Conservation (phyloP, 2,329 filamentous ascomycete species). For the Celoporthe dispersa region DNA sequence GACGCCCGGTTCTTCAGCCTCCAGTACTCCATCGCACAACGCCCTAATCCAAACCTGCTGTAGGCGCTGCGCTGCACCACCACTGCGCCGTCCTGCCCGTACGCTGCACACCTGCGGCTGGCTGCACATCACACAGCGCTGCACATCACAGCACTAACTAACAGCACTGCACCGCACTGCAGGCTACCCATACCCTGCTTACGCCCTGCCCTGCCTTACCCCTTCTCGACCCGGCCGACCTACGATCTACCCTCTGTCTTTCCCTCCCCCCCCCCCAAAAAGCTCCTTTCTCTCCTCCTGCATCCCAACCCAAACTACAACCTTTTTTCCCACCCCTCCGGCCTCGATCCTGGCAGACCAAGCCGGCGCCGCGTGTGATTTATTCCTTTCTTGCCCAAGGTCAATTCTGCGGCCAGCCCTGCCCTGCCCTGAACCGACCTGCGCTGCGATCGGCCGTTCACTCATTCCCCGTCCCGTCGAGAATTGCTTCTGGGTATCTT, state of each 20-base stretch:
- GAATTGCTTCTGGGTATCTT: conserved; percentile 21
- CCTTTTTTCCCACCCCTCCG: conserved; percentile 8
- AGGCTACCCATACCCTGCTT: not conserved
- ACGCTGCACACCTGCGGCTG: no score
- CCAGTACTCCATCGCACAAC: conserved; percentile 9
- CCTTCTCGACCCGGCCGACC: conserved; percentile 12
- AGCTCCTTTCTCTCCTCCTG: conserved; percentile 18
- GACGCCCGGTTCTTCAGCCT: conserved; percentile 21
- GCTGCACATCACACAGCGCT: not conserved
- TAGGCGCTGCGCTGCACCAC: not conserved
- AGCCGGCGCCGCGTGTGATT: conserved; percentile 18
- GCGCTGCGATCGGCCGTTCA: conserved; percentile 7
- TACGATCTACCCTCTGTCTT: not conserved
- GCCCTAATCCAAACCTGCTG: not conserved
- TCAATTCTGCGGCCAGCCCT: conserved; percentile 12
- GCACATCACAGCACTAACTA: not conserved
- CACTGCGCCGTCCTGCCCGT: not conserved
- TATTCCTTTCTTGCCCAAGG: conserved; percentile 8
- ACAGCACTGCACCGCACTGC: not conserved
- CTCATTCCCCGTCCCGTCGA: conserved; percentile 11
- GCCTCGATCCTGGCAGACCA: conserved; percentile 20
- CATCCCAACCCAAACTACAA: conserved; percentile 5
- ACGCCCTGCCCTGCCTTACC: not conserved
- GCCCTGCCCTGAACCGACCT: conserved; percentile 1
- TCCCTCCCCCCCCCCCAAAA: not conserved